phyloP scores from a whole-genome alignment of 2,329 filamentous ascomycete species.

The Monilinia laxa region DNA sequence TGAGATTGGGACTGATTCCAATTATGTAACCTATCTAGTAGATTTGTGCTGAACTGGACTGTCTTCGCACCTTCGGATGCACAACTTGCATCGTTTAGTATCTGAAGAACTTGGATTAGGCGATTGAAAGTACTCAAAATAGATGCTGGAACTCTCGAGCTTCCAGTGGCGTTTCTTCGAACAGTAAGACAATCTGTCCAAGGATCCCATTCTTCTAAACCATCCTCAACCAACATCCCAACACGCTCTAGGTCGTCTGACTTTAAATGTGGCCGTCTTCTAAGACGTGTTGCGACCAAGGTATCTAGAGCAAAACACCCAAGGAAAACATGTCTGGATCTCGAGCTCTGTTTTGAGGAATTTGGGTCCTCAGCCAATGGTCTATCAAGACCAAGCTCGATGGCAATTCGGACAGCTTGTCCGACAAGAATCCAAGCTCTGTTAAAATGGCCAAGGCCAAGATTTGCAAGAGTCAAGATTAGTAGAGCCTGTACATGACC shows the following conservation, averaged over 20 bases:
- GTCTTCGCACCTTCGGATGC: conserved; percentile 24
- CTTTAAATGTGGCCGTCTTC: conserved; percentile 51
- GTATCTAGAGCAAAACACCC: conserved; percentile 65
- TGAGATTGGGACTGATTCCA: conserved; percentile 35
- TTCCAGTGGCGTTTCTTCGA: conserved; percentile 33
- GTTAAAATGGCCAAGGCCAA: conserved; percentile 56
- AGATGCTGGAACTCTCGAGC: conserved; percentile 38
- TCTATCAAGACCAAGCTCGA: conserved; percentile 46
- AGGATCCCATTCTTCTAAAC: conserved; percentile 71
- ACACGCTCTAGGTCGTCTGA: conserved; percentile 48
- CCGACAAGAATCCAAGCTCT: conserved; percentile 65
- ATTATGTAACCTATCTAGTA: conserved; percentile 34
- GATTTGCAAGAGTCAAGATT: conserved; percentile 60
- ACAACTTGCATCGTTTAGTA: conserved; percentile 38
- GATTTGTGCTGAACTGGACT: conserved; percentile 29
- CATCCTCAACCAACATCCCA: conserved; percentile 59
- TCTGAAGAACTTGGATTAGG: conserved; percentile 38
- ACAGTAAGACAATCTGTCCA: conserved; percentile 57
- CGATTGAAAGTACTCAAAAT: conserved; percentile 41
- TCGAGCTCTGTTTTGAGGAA: conserved; percentile 34
- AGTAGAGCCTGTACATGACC: conserved; percentile 57
- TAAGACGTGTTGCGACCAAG: conserved; percentile 52
- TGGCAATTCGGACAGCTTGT: conserved; percentile 57
- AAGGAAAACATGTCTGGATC: conserved; percentile 48
- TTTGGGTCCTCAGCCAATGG: conserved; percentile 32